Evolutionary conservation across 441 rosid genomes (phyloP).

Genomic region (Gossypium davidsonii): DNA sequence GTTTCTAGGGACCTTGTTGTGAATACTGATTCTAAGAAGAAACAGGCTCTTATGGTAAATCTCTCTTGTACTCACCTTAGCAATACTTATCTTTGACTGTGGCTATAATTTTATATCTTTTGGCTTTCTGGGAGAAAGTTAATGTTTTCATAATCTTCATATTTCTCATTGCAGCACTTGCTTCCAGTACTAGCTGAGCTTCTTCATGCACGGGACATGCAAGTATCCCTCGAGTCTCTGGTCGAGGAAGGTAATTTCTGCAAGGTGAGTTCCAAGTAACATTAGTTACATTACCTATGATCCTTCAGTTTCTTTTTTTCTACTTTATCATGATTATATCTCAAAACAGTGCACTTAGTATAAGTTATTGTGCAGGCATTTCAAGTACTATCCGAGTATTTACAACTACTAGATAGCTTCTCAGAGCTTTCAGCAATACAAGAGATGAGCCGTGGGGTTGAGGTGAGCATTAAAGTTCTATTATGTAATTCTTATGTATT

Average conservation of each 20-base stretch:
- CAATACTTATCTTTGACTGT: not conserved
- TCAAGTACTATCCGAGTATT: constrained; percentile 92
- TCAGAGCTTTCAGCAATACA: constrained; percentile 81
- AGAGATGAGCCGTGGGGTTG: constrained; percentile 96
- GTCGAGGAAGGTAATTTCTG: constrained; percentile 88
- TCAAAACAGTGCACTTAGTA: constrained; percentile 15
- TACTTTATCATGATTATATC: constrained; percentile 5
- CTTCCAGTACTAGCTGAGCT: constrained; percentile 76
- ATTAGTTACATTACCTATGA: not conserved
- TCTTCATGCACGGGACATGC: constrained; percentile 75
- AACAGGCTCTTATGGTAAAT: constrained; percentile 85
- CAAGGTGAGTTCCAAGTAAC: constrained; percentile 47
- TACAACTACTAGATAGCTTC: constrained; percentile 86
- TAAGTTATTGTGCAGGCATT: constrained; percentile 62
- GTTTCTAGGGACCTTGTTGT: constrained; percentile 96
- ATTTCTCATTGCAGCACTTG: constrained; percentile 58
- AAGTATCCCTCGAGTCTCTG: constrained; percentile 72
- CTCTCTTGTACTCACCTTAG: constrained; percentile 13
- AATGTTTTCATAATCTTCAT: constrained; percentile 9
- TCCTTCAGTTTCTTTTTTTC: not conserved
- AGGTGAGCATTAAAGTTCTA: constrained; percentile 45
- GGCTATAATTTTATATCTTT: constrained; percentile 8
- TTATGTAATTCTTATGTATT: constrained; percentile 3
- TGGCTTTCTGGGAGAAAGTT: constrained; percentile 11
- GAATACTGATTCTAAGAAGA: constrained; percentile 79